These are phyloP conservation scores for Kregervanrija delftensis DNA, from an alignment of 805 yeast species.

Conservation along the genomic window DNA sequence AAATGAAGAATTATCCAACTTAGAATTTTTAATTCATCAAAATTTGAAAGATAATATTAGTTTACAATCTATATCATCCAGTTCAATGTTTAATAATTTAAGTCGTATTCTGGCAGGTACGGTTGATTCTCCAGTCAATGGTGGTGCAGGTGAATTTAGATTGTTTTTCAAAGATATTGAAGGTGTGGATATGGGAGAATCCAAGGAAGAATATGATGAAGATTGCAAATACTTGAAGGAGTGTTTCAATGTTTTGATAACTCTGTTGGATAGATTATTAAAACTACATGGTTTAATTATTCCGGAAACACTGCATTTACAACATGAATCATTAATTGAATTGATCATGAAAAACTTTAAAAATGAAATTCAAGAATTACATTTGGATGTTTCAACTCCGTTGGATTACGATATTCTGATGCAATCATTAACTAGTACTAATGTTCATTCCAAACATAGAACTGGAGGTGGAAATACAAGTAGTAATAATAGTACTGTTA, in stretches of 20 bases:
- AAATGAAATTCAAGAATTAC: slow-evolving; percentile 48
- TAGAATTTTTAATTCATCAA: slow-evolving; percentile 53
- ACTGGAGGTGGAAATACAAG: background rate
- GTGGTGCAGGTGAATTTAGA: slow-evolving; percentile 82
- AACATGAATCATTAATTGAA: slow-evolving; percentile 62
- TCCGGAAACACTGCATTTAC: slow-evolving; percentile 45
- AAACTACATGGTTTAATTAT: slow-evolving; percentile 62
- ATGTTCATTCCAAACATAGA: slow-evolving; percentile 12
- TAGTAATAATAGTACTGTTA: slow-evolving; percentile 1
- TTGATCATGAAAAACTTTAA: slow-evolving; percentile 62
- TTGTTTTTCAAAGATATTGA: slow-evolving; percentile 40
- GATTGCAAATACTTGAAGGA: slow-evolving; percentile 27
- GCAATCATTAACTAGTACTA: slow-evolving; percentile 11
- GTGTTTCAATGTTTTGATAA: slow-evolving; percentile 63
- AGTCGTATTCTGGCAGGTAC: slow-evolving; percentile 76
- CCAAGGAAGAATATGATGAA: slow-evolving; percentile 19
- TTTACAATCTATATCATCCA: slow-evolving; percentile 16
- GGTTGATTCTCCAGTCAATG: slow-evolving; percentile 87
- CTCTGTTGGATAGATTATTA: slow-evolving; percentile 59
- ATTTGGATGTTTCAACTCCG: slow-evolving; percentile 22
- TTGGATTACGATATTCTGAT: slow-evolving; percentile 13
- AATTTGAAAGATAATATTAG: slow-evolving; percentile 30
- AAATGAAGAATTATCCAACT: slow-evolving; percentile 63
- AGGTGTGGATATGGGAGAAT: slow-evolving; percentile 11
- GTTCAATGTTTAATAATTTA: slow-evolving; percentile 50